These are phyloP conservation scores for Boletus sensibilis DNA, from an alignment of 768 basidiomycete species.

Conservation along the genomic window DNA sequence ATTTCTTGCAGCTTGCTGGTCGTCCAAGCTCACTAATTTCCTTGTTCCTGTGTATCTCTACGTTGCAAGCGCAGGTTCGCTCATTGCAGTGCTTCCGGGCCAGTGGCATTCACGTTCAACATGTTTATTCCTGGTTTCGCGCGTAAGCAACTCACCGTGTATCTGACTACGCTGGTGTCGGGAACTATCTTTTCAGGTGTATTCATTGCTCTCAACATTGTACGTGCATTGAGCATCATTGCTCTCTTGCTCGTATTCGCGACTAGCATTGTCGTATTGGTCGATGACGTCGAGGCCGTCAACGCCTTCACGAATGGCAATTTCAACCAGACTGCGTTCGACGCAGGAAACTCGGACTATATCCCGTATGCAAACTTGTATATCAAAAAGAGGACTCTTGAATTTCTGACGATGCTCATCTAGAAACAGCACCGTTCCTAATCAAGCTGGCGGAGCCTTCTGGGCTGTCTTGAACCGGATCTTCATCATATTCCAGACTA, in stretches of 20 bases:
- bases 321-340: slow-evolving; percentile 38
- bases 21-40: slow-evolving; percentile 15
- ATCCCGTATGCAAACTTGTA: slow-evolving; percentile 56
- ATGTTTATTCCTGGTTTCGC: slow-evolving; percentile 31
- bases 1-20: slow-evolving; percentile 27
- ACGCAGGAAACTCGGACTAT: slow-evolving; percentile 68
- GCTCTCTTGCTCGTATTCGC: slow-evolving; percentile 79
- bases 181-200: slow-evolving; percentile 32
- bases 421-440: slow-evolving; percentile 83
- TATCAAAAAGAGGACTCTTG: not conserved
- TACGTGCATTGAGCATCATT: slow-evolving; percentile 75
- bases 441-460: slow-evolving; percentile 88
- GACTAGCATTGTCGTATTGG: slow-evolving; percentile 70
- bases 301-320: slow-evolving; percentile 52
- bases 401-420: not conserved
- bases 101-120: slow-evolving; percentile 1
- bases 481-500: slow-evolving; percentile 78
- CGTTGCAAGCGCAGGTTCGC: slow-evolving; percentile 24
- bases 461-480: slow-evolving; percentile 86
- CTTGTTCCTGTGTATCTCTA: slow-evolving; percentile 3
- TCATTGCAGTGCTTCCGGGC: not conserved
- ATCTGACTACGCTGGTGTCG: not conserved
- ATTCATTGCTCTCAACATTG: slow-evolving; percentile 76
- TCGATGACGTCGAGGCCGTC: slow-evolving; percentile 73
- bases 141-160: slow-evolving; percentile 16